A percentile compares a stretch with the other conserved stretches of the same genome.
Evolutionary conservation across 2,329 filamentous ascomycete species (phyloP).

Genomic region (Hymenoscyphus salicellus): DNA sequence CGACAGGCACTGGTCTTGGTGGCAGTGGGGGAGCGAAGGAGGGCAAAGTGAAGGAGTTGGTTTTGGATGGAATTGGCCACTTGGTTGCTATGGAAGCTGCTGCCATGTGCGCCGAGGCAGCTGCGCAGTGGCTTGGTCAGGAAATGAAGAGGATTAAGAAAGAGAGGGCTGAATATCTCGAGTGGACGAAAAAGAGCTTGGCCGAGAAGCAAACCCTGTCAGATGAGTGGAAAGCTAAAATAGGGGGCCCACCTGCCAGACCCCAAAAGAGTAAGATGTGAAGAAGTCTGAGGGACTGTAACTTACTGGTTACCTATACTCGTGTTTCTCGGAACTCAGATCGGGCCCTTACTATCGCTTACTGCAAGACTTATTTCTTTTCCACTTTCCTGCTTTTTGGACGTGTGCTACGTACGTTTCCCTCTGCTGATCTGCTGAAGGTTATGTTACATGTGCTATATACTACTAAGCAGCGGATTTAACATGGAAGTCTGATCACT

Average conservation of each 20-base stretch:
- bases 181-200: slow-evolving; percentile 50
- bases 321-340: no score
- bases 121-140: slow-evolving; percentile 54
- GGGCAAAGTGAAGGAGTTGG: slow-evolving; percentile 65
- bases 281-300: neutral
- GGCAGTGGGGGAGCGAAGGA: slow-evolving; percentile 63
- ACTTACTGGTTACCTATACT: no score
- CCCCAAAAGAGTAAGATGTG: slow-evolving; percentile 19
- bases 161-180: slow-evolving; percentile 55
- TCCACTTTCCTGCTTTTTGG: no score
- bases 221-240: slow-evolving; percentile 48
- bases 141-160: slow-evolving; percentile 56
- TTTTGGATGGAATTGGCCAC: slow-evolving; percentile 68
- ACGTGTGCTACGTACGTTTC: no score
- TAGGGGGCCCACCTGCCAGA: slow-evolving; percentile 22
- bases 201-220: slow-evolving; percentile 56
- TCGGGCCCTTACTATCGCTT: no score
- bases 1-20: slow-evolving; percentile 63
- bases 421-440: no score
- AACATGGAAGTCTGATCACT: no score
- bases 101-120: slow-evolving; percentile 58
- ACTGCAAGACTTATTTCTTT: no score
- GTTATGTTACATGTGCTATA: no score
- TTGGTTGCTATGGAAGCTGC: slow-evolving; percentile 81
- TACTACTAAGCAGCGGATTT: no score